Percentiles rank a stretch among this genome's conserved stretches.
phyloP scores from a whole-genome alignment of 176 grass and related monocot species.

The Typha latifolia region DNA sequence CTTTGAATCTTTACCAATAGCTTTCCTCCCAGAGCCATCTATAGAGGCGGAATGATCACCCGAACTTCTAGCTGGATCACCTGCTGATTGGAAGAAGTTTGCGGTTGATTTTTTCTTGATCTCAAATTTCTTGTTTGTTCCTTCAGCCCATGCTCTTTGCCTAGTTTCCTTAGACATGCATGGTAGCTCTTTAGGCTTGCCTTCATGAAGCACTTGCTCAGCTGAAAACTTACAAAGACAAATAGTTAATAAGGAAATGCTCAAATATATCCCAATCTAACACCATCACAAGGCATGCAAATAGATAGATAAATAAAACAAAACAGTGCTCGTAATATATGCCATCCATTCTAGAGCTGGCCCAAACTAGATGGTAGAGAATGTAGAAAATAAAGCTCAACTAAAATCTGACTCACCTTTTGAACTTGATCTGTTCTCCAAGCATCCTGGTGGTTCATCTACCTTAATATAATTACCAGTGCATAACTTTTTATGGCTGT shows the following conservation, averaged over 20 bases:
- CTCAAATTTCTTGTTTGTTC: conserved; percentile 25
- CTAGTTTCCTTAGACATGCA: conserved; percentile 9
- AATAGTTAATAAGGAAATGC: conserved; percentile 10
- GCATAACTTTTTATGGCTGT: conserved; percentile 39
- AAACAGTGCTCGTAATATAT: background rate
- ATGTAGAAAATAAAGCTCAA: background rate
- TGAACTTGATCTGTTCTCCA: conserved; percentile 6
- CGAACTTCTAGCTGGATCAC: conserved; percentile 16
- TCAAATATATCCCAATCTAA: background rate
- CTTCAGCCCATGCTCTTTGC: conserved; percentile 16
- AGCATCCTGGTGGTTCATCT: conserved; percentile 22
- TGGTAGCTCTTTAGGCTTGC: conserved; percentile 18
- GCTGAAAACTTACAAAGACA: conserved; percentile 14
- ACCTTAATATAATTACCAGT: conserved; percentile 33
- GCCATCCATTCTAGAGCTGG: background rate
- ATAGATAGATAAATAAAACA: background rate
- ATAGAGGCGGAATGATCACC: conserved; percentile 20
- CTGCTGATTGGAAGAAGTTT: conserved; percentile 14
- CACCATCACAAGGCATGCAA: conserved; percentile 8
- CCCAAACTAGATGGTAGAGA: background rate
- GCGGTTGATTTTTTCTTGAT: conserved; percentile 8
- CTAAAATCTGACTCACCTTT: conserved; percentile 34
- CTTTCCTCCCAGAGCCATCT: conserved; percentile 29
- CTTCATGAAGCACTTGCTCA: conserved; percentile 24
- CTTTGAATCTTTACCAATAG: conserved; percentile 23